phyloP scores from a whole-genome alignment of 768 basidiomycete genomes.

The Cubamyces lactineus region DNA sequence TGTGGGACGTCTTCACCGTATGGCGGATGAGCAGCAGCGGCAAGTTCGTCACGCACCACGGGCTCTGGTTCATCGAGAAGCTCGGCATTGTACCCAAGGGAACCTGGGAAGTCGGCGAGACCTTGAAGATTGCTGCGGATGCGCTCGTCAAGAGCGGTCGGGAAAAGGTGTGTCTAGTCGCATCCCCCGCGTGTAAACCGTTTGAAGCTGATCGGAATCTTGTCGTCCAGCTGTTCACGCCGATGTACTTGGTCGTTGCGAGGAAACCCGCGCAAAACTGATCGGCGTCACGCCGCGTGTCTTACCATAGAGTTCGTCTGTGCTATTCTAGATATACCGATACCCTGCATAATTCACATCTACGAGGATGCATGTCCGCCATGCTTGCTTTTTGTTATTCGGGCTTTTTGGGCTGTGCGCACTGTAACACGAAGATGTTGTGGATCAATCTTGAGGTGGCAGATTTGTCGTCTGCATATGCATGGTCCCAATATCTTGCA shows the following conservation, averaged over 20 bases:
- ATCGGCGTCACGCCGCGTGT: slow-evolving; percentile 1
- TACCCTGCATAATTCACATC: slow-evolving; percentile 22
- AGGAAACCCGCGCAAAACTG: slow-evolving; percentile 32
- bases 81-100: slow-evolving; percentile 87
- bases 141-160: slow-evolving; percentile 85
- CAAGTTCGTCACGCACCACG: slow-evolving; percentile 79
- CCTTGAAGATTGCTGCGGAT: slow-evolving; percentile 79
- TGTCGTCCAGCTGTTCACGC: slow-evolving; percentile 72
- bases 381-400: background rate
- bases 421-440: slow-evolving; percentile 7
- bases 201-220: background rate
- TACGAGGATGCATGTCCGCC: background rate
- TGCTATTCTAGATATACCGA: slow-evolving; percentile 14
- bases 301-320: background rate
- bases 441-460: background rate
- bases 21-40: slow-evolving; percentile 93
- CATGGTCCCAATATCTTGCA: too few species aligned
- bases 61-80: slow-evolving; percentile 75
- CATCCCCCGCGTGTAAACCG: too few species aligned
- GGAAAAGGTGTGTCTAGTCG: slow-evolving; percentile 61
- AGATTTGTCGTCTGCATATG: background rate
- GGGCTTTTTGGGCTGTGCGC: slow-evolving; percentile 1
- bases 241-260: slow-evolving; percentile 75
- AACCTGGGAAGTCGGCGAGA: slow-evolving; percentile 87
- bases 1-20: slow-evolving; percentile 88